Base-by-base conservation (phyloP, 495 filamentous ascomycete species). In the Xylaria cubensis region DNA sequence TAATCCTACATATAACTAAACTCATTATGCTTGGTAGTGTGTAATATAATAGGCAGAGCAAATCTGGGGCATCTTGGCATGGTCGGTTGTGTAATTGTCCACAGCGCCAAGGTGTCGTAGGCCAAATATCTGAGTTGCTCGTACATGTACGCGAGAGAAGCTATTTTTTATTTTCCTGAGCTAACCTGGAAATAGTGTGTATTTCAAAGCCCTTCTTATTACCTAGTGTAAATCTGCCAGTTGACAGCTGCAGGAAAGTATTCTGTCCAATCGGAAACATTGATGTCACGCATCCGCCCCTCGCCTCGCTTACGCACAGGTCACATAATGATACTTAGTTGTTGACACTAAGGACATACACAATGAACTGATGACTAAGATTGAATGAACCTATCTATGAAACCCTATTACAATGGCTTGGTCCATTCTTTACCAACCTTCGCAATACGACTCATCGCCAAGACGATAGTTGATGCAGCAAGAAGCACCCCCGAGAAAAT, bases 401-500 rank as follows among this genome's bases (percentile, higher is more conserved):
- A 36, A 39, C 29, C n/a, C n/a, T 2, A n/a, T 67, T 19, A 67
- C n/a, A 67, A 53, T 0, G 64, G 64, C 32, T 51, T 53, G 0
- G 29, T 39, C 46, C 64, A 67, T 32, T 67, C 29, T n/a, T 34
- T 34, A 67, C 64, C 64, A 41, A 67, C n/a, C 29, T 53, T 67
- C 4, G 44, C 64, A n/a, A 67, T 67, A 15, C 64, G 64, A 39
- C 64, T 67, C 32, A 53, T 67, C 32, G 64, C 64, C 48, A 67
- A 39, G 19, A 67, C 48, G 13, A 67, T n/a, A 36, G 64, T 67
- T 24, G 64, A 39, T 41, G 64, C 44, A 9, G 64, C 46, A 13
- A 67, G 64, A 67, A 67, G 64, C 9, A 51, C 26, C 44, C 64
- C 64, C 8, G 46, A 67, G 48, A 67, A 67, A 8, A 67, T 15